Evolutionary conservation across 2,329 filamentous ascomycete genomes (phyloP), one percentile per base, ranked within the genome.

Genomic region (Hortaea werneckii): DNA sequence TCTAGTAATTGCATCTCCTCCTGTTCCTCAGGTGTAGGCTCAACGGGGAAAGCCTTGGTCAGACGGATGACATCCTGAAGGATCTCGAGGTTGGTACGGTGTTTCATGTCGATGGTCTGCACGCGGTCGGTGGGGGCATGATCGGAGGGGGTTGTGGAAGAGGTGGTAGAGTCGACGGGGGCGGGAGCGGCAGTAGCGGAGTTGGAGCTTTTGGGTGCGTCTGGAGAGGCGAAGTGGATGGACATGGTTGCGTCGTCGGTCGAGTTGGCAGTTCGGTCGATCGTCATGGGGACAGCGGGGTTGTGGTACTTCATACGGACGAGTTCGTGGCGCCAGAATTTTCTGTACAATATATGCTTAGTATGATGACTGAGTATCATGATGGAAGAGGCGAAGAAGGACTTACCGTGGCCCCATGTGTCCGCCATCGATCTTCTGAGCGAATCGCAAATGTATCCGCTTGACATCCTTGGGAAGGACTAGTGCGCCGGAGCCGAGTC

Each of bases 281-380:
- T 79, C 48, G 85, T 81, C 77, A 96, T 94, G 38, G 83, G 79
- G 40, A 95, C 67, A 9, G 80, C 70, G 0, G 92, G 92, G 65
- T 98, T 98, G 75, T 94, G 84, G 71, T 82, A 98, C 75, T 98
- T 95, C 55, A 98, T 74, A 47, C 87, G 80, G 20, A 87, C 86
- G 41, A 96, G 80, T 63, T 81, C 83, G 50, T 82, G 73, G 53
- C 78, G 80, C 86, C 87, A 95, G 76, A 98, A 95, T 71, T 87
- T 87, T 60, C 89, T 94, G 7, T 34, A n/a, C 7, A n/a, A n/a
- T n/a, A n/a, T n/a, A n/a, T n/a, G n/a, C n/a, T n/a, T n/a, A n/a
- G n/a, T n/a, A n/a, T n/a, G n/a, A n/a, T n/a, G n/a, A n/a, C 30
- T 9, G 13, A 41, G 20, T 26, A 3, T 20, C 30, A n/a, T 34